Base-by-base conservation (phyloP, 345 rosid species). In the Carallia brachiata region DNA sequence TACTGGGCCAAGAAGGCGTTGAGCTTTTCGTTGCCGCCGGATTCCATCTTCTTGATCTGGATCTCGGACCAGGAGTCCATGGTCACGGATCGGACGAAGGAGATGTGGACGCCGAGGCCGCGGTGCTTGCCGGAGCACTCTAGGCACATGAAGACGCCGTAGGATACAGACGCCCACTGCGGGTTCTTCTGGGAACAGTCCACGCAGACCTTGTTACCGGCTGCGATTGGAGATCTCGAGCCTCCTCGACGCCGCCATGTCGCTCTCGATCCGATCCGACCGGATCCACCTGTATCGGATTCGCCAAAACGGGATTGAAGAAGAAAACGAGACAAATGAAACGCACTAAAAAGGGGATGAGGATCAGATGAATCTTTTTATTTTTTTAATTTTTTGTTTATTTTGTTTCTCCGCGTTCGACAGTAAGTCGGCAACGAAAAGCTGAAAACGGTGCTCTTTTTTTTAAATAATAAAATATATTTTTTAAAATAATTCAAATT, bases 101-200 rank as follows among this genome's bases (percentile, higher is more conserved):
- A 95, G 77, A 92, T 95, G 88, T 95, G 98, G 19, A 95, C 99
- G 18, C 99, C 99, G 64, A 95, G 88, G 74, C 99, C 99, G 2
- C 98, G 90, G 80, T 95, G 99, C 85, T 90, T 92, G 12, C 99
- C 99, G 54, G 99, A 95, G 92, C 99, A 95, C 67, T 95, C 99
- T 31, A 95, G 84, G 68, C 99, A 95, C 97, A 92, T 95, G 88
- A 95, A 95, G 68, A 95, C 78, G 4, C 97, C 99, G 75, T 95
- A 90, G 16, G 98, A 90, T 34, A 95, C 94, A 9, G 99, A 95
- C 0, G 99, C 99, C 99, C 99, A 95, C 83, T 95, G 99, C 9
- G 99, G 99, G 74, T 95, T 95, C 84, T 92, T 95, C 81, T 92
- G 97, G 30, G 90, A 73, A 77, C 98, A 95, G 62, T 95, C 99